phyloP scores from a whole-genome alignment of 768 basidiomycete genomes.

The Russula sp. region DNA sequence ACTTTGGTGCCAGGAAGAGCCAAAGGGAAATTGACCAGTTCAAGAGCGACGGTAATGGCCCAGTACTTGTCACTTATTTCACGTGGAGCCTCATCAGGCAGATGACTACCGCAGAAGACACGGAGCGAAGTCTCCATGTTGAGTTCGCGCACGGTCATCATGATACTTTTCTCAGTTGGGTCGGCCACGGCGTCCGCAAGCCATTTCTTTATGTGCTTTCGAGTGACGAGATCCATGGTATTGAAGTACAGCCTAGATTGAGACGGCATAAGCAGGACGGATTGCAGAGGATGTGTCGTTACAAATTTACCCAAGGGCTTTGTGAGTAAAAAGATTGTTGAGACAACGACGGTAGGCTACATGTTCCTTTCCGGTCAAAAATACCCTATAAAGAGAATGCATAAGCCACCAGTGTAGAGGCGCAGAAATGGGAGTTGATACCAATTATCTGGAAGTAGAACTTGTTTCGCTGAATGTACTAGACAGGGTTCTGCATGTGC shows the following conservation, averaged over 20 bases:
- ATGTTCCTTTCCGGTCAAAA: conserved; percentile 89
- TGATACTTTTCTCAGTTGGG: conserved; percentile 52
- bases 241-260: conserved; percentile 67
- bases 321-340: conserved; percentile 89
- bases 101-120: conserved; percentile 91
- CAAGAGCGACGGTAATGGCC: conserved; percentile 89
- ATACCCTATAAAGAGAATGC: conserved; percentile 63
- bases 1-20: conserved; percentile 95
- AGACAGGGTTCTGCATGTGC: conserved; percentile 90
- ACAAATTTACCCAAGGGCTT: conserved; percentile 71
- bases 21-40: conserved; percentile 98
- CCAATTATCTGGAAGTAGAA: conserved; percentile 88
- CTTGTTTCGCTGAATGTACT: conserved; percentile 82
- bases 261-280: background rate
- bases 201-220: conserved; percentile 73
- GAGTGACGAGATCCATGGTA: conserved; percentile 78
- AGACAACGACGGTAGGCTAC: conserved; percentile 90
- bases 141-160: conserved; percentile 87
- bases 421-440: conserved; percentile 29
- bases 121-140: conserved; percentile 97
- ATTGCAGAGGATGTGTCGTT: background rate
- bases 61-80: conserved; percentile 95
- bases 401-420: background rate
- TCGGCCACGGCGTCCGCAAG: conserved; percentile 48
- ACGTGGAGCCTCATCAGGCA: conserved; percentile 67